phyloP scores from a whole-genome alignment of 2,329 filamentous ascomycete genomes.

The Aspergillus brasiliensis region DNA sequence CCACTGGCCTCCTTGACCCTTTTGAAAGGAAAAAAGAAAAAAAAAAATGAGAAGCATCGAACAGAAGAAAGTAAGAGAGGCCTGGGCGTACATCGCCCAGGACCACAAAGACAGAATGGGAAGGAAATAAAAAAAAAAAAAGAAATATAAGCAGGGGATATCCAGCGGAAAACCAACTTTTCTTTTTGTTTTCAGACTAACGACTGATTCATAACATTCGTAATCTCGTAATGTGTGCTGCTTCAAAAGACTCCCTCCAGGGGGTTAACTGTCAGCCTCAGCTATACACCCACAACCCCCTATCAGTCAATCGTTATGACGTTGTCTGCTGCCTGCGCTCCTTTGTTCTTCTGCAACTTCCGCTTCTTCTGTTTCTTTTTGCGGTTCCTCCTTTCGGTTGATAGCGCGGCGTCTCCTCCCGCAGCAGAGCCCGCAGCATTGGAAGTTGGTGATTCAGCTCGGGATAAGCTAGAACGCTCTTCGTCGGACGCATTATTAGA shows the following conservation, averaged over 20 bases:
- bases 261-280: background rate
- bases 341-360: background rate
- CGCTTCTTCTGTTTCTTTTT: conserved; percentile 23
- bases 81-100: background rate
- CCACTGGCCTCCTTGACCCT: background rate
- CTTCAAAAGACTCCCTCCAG: background rate
- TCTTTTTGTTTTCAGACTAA: background rate
- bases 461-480: background rate
- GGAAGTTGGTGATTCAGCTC: conserved; percentile 8
- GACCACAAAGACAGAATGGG: background rate
- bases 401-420: background rate
- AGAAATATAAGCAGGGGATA: background rate
- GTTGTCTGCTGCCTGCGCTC: background rate
- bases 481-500: conserved; percentile 2
- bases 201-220: conserved; percentile 3
- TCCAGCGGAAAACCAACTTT: conserved; percentile 1
- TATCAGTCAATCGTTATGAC: conserved; percentile 11
- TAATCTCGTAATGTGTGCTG: background rate
- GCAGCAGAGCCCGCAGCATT: conserved; percentile 1
- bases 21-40: no score
- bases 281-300: background rate
- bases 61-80: background rate
- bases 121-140: background rate
- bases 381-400: conserved; percentile 13
- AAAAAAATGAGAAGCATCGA: background rate